Conservation (phyloP, 192 early-diverging fungal genomes). For the Kappamyces sp. region DNA sequence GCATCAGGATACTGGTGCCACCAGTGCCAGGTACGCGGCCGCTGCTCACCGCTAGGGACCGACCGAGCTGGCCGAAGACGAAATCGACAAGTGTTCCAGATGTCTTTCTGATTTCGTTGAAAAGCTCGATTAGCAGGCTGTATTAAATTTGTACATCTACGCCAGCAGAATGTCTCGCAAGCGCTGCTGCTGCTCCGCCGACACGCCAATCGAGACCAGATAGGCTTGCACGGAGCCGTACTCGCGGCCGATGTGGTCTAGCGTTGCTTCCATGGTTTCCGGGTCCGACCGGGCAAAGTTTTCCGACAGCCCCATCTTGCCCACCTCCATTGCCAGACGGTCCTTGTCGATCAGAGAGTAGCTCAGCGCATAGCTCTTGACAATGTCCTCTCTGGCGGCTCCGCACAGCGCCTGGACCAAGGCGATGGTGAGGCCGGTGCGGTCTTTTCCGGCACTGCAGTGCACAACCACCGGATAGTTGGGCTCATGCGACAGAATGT, state of each 20-base stretch:
- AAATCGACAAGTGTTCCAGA: neutral
- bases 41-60: constrained; percentile 6
- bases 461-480: constrained; percentile 42
- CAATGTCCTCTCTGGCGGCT: constrained; percentile 15
- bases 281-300: constrained; percentile 10
- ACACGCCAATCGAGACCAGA: constrained; percentile 17
- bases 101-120: constrained; percentile 16
- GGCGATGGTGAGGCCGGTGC: constrained; percentile 37
- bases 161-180: neutral
- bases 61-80: constrained; percentile 12
- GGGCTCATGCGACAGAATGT: constrained; percentile 20
- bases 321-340: constrained; percentile 22
- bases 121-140: neutral
- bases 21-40: constrained; percentile 9
- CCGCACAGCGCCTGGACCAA: constrained; percentile 17
- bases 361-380: constrained; percentile 22
- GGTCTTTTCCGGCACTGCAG: constrained; percentile 48
- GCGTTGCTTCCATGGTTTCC: constrained; percentile 16
- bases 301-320: constrained; percentile 26
- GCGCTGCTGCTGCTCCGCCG: constrained; percentile 8
- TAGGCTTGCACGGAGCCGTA: constrained; percentile 22
- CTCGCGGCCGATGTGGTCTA: constrained; percentile 19
- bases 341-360: constrained; percentile 17
- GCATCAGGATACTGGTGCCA: constrained; percentile 9
- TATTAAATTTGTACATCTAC: neutral